These are phyloP conservation scores for Scytalidium lignicola DNA, from an alignment of 2,329 filamentous ascomycete genomes.

Conservation along the genomic window DNA sequence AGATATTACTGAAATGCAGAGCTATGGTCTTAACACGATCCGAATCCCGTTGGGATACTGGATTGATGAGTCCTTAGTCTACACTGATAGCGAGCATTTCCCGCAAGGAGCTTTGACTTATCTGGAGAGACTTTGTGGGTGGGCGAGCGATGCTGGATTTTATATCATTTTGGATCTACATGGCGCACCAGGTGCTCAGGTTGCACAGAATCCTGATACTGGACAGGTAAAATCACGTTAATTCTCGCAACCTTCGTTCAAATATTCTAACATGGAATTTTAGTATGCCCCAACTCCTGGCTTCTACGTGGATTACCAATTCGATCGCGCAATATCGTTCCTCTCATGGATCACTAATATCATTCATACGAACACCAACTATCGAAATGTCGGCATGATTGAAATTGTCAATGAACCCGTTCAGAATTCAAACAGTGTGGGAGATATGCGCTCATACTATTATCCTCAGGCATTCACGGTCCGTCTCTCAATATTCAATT, in stretches of 20 bases:
- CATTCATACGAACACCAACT: conserved; percentile 41
- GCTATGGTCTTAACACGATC: conserved; percentile 42
- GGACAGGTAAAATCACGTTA: conserved; percentile 25
- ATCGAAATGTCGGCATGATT: conserved; percentile 53
- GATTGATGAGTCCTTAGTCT: conserved; percentile 41
- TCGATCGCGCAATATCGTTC: conserved; percentile 48
- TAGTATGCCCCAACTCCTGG: conserved; percentile 35
- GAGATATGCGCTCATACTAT: conserved; percentile 35
- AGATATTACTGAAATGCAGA: conserved; percentile 39
- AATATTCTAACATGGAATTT: background rate
- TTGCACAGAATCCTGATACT: conserved; percentile 35
- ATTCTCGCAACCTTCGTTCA: background rate
- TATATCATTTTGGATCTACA: conserved; percentile 48
- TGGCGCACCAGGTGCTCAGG: conserved; percentile 41
- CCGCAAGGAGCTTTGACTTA: conserved; percentile 39
- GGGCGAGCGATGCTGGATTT: conserved; percentile 38
- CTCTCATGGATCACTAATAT: conserved; percentile 50
- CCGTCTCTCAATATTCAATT: conserved; percentile 14
- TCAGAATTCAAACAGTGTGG: conserved; percentile 29
- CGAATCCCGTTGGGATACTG: conserved; percentile 46
- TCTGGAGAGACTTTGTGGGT: conserved; percentile 37
- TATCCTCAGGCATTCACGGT: conserved; percentile 42
- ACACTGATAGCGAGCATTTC: conserved; percentile 39
- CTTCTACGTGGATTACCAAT: conserved; percentile 54
- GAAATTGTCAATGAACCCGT: conserved; percentile 55